A percentile compares a stretch with the other conserved stretches of the same genome.
These are phyloP conservation scores for Boletus rubescentipes DNA, from an alignment of 768 basidiomycete species.

Conservation along the genomic window DNA sequence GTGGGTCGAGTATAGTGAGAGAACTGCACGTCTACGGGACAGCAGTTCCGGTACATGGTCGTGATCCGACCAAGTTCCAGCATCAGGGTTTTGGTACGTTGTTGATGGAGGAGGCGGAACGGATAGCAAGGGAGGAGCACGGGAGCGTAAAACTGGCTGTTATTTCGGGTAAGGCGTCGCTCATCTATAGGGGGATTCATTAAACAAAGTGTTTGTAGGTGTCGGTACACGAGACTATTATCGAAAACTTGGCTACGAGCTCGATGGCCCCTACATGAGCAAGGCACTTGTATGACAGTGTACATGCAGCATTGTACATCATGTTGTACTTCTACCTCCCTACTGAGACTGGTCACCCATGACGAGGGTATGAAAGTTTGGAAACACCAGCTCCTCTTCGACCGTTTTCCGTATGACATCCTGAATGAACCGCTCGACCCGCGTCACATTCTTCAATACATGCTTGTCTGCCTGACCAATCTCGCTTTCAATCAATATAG, in stretches of 20 bases:
- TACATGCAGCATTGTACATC: conserved; percentile 2
- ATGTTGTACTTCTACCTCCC: conserved; percentile 11
- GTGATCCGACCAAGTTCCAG: conserved; percentile 98
- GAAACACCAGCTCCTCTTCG: conserved; percentile 95
- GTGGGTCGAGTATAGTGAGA: conserved; percentile 87
- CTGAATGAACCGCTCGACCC: conserved; percentile 93
- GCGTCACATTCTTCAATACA: conserved; percentile 91
- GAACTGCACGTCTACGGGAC: conserved; percentile 98
- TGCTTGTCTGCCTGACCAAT: conserved; percentile 96
- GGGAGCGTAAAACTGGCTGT: conserved; percentile 96
- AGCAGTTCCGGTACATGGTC: conserved; percentile 93
- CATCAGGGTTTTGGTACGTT: conserved; percentile 96
- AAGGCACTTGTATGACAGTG: conserved; percentile 56
- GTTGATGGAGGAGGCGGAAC: conserved; percentile 98
- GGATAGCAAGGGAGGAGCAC: conserved; percentile 96
- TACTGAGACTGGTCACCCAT: conserved; percentile 41
- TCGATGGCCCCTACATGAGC: conserved; percentile 99
- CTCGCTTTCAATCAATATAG: conserved; percentile 92
- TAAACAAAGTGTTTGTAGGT: conserved; percentile 44
- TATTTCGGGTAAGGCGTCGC: conserved; percentile 72
- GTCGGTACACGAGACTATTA: conserved; percentile 99
- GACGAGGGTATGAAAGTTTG: conserved; percentile 86
- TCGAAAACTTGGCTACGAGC: conserved; percentile 86
- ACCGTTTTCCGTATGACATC: conserved; percentile 94
- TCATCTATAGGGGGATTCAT: not conserved